These are phyloP conservation scores for Pythium dissimile DNA, from an alignment of 352 stramenopile species.

Conservation along the genomic window DNA sequence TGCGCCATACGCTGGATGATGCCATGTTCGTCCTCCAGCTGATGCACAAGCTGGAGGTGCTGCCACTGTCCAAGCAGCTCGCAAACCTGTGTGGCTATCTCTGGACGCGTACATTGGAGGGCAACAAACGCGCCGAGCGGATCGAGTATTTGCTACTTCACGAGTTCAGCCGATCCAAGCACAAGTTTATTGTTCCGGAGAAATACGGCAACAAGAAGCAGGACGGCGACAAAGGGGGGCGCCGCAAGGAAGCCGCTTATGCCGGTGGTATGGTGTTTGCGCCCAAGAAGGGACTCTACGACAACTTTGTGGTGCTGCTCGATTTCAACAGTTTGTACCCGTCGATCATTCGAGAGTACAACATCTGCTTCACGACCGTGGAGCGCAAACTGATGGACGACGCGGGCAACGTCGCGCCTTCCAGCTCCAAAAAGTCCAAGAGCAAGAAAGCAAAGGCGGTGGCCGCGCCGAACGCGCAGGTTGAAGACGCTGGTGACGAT, in stretches of 20 bases:
- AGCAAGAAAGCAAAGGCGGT: conserved; percentile 47
- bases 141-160: conserved; percentile 99
- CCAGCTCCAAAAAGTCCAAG: conserved; percentile 29
- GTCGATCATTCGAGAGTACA: conserved; percentile 99
- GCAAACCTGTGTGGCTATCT: conserved; percentile 98
- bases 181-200: conserved; percentile 99
- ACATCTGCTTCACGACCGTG: conserved; percentile 99
- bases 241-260: conserved; percentile 91
- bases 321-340: conserved; percentile 99
- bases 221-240: conserved; percentile 54
- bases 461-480: conserved; percentile 37
- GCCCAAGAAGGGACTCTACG: conserved; percentile 99
- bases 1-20: conserved; percentile 94
- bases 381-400: conserved; percentile 79
- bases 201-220: conserved; percentile 80
- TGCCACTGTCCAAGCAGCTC: conserved; percentile 98
- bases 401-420: conserved; percentile 21
- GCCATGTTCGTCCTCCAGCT: conserved; percentile 96
- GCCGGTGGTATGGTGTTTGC: conserved; percentile 98
- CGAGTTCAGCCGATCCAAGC: conserved; percentile 92
- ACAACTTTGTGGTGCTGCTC: conserved; percentile 99
- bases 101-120: conserved; percentile 96
- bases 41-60: conserved; percentile 97
- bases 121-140: conserved; percentile 95
- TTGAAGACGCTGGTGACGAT: conserved; percentile 66